Percentiles rank a stretch among this genome's conserved stretches.
Conservation (phyloP, 306 rosid species). For the Malus asiatica region DNA sequence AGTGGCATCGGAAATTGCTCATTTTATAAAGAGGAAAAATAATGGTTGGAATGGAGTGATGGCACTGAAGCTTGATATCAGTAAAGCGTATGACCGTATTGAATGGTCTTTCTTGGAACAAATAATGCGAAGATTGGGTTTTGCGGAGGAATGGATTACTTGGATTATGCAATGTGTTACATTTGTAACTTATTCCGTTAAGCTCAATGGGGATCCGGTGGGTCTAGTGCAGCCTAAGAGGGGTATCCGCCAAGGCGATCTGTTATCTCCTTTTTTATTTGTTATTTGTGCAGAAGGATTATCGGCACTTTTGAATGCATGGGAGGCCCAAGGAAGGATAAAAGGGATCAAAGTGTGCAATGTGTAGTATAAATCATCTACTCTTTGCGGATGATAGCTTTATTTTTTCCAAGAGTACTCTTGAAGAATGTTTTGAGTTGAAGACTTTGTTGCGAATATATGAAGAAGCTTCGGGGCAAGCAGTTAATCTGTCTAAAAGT, state of each 20-base stretch:
- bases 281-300: neutral
- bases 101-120: neutral
- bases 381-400: neutral
- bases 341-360: neutral
- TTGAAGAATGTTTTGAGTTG: neutral
- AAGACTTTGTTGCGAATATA: rapidly evolving
- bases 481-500: too few relatives aligned
- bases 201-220: too few relatives aligned
- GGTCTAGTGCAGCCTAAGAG: neutral
- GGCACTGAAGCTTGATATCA: neutral
- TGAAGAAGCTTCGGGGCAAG: neutral
- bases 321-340: neutral
- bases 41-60: neutral
- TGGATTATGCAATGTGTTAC: neutral
- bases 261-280: too few relatives aligned
- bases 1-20: too few relatives aligned
- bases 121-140: neutral
- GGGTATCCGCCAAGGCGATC: neutral
- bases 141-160: neutral
- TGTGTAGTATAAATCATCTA: neutral
- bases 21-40: too few relatives aligned
- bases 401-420: too few relatives aligned
- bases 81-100: neutral
- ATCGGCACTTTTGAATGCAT: neutral
- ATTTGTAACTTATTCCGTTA: too few relatives aligned